Evolutionary conservation across 2,329 filamentous ascomycete species (phyloP), one percentile per base, ranked within the genome.

Genomic region (Penicillium nordicum): DNA sequence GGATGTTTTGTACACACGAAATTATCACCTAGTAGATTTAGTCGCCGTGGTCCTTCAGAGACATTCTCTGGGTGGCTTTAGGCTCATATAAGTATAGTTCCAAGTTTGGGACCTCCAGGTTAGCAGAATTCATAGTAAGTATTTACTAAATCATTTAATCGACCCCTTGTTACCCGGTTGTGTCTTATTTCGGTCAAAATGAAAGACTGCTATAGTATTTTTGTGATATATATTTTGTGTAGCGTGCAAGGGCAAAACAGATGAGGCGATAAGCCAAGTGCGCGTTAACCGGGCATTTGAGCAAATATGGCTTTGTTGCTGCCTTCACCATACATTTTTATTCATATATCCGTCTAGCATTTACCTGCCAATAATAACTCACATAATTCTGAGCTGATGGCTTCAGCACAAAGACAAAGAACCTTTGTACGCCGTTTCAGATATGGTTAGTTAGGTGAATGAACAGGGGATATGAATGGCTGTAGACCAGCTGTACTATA

Each of bases 161-260:
- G 12, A 34, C 5, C 1, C 1, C 4, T 32, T 44, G 11, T 14
- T 21, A 12, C 7, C 1, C 4, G 3, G 21, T 46, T 46, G 5
- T 23, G 11, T 34, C 12, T 23, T 7, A 3, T 14, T 30, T 12
- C 5, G 3, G 2, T 0, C 1, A 25, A 10, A 11, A 18, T 0
- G 4, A 46, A 21, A 0, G 4, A 6, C 14, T n/a, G 0, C 5
- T 32, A 32, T 11, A 18, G 11, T 14, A 10, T 16, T 1, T 10
- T 45, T 23, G 12, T 23, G 11, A 8, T n/a, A 27, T 11, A 10
- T 34, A 6, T 16, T 23, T 1, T 5, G 18, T 1, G 3, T 12
- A 11, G 6, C 7, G 32, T 34, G 14, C 32, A 34, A 34, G 11
- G 6, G 11, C n/a, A 21, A 11, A 4, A 21, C 2, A 12, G 2